Percentiles rank a stretch among this genome's conserved stretches.
phyloP scores from a whole-genome alignment of 208 protist genomes.

The Porcisia hertigi region DNA sequence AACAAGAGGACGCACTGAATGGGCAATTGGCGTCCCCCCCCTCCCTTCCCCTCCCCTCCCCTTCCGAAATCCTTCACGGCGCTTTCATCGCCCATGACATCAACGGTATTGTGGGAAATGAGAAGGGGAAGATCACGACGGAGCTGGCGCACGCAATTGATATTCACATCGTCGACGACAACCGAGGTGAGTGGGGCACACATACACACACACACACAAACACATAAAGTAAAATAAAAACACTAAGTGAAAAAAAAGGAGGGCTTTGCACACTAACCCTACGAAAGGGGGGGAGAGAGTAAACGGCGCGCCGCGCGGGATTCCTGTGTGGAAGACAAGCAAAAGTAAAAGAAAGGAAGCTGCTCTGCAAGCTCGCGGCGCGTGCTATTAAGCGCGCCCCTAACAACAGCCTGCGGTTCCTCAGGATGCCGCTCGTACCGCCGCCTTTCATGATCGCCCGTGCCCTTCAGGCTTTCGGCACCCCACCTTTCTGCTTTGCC shows the following conservation, averaged over 20 bases:
- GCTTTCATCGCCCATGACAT: background rate
- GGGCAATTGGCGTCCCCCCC: background rate
- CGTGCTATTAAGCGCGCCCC: too few species aligned
- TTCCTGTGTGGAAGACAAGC: too few species aligned
- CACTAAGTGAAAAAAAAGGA: background rate
- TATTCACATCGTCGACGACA: background rate
- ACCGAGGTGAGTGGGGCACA: background rate
- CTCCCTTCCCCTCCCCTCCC: too few species aligned
- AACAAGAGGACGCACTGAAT: background rate
- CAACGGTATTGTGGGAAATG: background rate
- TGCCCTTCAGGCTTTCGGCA: background rate
- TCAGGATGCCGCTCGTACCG: too few species aligned
- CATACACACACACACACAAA: too few species aligned
- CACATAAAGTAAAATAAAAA: background rate
- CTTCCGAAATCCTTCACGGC: background rate
- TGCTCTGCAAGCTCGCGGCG: too few species aligned
- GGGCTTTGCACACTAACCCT: too few species aligned
- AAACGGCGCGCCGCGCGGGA: too few species aligned
- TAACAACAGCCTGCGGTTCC: too few species aligned
- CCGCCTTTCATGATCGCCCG: too few species aligned
- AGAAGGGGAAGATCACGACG: background rate
- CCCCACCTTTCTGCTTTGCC: constrained; percentile 19
- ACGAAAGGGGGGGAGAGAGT: too few species aligned
- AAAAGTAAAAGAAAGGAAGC: too few species aligned
- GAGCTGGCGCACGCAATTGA: background rate